These are phyloP conservation scores for Mucor plumbeus DNA, from an alignment of 371 early-diverging fungal genomes.

Conservation along the genomic window DNA sequence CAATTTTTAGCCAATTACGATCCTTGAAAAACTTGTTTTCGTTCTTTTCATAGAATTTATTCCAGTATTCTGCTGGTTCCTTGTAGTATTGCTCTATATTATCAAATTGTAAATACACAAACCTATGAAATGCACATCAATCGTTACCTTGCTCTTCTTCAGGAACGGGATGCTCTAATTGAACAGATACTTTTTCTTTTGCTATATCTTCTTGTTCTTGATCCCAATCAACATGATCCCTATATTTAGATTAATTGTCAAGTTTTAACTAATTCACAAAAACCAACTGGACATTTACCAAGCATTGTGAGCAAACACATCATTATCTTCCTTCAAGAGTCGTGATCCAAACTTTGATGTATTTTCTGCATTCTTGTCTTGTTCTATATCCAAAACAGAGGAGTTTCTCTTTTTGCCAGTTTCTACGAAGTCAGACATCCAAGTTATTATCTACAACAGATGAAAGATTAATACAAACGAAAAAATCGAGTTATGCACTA, in stretches of 20 bases:
- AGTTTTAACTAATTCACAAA: background rate
- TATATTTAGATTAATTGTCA: conserved; percentile 13
- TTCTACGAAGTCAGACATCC: conserved; percentile 8
- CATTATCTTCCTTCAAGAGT: conserved; percentile 58
- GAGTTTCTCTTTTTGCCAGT: conserved; percentile 43
- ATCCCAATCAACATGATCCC: conserved; percentile 87
- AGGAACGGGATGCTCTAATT: conserved; percentile 50
- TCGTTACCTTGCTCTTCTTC: conserved; percentile 49
- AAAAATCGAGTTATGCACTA: no score
- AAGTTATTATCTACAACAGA: no score
- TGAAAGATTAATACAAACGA: no score
- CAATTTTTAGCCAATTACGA: conserved; percentile 91
- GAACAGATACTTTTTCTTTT: conserved; percentile 42
- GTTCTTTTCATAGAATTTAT: conserved; percentile 90
- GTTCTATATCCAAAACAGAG: conserved; percentile 41
- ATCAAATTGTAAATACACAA: background rate
- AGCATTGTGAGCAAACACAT: conserved; percentile 79
- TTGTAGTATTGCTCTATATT: conserved; percentile 45
- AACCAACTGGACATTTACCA: conserved; percentile 55
- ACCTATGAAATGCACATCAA: background rate
- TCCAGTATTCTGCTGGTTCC: conserved; percentile 56
- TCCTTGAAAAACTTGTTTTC: conserved; percentile 95
- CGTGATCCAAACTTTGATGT: conserved; percentile 69
- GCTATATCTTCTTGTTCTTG: conserved; percentile 71
- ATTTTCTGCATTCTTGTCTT: conserved; percentile 10